Evolutionary conservation across 768 basidiomycete genomes (phyloP).

Genomic region (Leccinum disarticulatum): DNA sequence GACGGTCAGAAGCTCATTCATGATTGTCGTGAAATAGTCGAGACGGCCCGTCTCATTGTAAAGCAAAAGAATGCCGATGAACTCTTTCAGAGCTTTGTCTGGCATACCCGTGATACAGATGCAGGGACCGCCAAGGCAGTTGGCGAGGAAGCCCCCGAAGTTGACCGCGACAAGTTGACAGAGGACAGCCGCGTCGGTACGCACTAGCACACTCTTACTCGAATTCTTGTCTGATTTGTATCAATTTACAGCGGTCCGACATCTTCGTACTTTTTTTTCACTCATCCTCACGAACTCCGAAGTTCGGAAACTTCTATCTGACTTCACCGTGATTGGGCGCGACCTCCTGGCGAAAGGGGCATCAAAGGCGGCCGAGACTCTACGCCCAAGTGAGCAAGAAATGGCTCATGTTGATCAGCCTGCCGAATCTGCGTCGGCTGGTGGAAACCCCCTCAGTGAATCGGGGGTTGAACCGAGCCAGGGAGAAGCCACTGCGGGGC

Average conservation of each 20-base stretch:
- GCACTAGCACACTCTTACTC: conserved; percentile 8
- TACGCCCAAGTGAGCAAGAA: conserved; percentile 64
- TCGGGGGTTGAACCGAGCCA: conserved; percentile 33
- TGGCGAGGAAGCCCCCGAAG: conserved; percentile 41
- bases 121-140: conserved; percentile 41
- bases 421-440: conserved; percentile 47
- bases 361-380: conserved; percentile 61
- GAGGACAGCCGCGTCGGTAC: conserved; percentile 65
- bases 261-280: conserved; percentile 84
- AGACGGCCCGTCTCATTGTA: conserved; percentile 71
- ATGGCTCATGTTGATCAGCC: conserved; percentile 68
- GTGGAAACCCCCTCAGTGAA: conserved; percentile 38
- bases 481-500: conserved; percentile 29
- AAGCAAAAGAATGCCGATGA: conserved; percentile 86
- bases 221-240: conserved; percentile 8
- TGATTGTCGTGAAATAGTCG: conserved; percentile 78
- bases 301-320: conserved; percentile 83
- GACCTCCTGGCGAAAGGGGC: conserved; percentile 80
- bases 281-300: conserved; percentile 93
- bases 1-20: conserved; percentile 76
- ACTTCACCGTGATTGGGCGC: conserved; percentile 75
- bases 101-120: conserved; percentile 63
- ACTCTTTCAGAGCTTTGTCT: conserved; percentile 88
- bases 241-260: conserved; percentile 61
- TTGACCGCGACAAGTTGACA: conserved; percentile 53